phyloP scores from a whole-genome alignment of 352 stramenopile genomes.

The Phytopythium boreale region DNA sequence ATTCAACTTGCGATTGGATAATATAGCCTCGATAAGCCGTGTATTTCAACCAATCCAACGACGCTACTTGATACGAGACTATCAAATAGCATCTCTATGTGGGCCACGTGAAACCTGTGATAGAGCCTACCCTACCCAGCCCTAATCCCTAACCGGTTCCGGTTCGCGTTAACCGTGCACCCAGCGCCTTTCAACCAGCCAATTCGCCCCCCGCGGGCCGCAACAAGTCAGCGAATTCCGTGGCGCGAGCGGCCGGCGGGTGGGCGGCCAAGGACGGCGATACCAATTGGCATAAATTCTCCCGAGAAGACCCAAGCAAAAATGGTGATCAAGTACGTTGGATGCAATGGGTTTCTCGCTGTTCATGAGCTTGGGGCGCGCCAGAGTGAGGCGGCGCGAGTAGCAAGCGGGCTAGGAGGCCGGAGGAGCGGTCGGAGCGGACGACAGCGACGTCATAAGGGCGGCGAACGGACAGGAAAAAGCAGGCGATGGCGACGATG shows the following conservation, averaged over 20 bases:
- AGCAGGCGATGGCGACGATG: neutral
- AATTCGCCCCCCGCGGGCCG: constrained; percentile 38
- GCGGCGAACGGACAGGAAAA: neutral
- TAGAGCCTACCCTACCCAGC: neutral
- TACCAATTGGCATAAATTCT: constrained; percentile 87
- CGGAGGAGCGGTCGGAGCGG: too few relatives aligned
- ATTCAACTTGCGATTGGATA: neutral
- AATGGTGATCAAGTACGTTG: constrained; percentile 91
- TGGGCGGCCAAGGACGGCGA: constrained; percentile 16
- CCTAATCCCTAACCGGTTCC: neutral
- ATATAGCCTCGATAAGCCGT: neutral
- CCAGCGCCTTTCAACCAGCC: constrained; percentile 77
- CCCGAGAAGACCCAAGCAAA: constrained; percentile 87
- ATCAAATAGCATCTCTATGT: neutral
- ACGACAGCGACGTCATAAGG: neutral
- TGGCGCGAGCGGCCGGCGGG: constrained; percentile 24
- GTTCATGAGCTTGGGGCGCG: constrained; percentile 1
- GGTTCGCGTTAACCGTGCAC: constrained; percentile 13
- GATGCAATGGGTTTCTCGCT: neutral
- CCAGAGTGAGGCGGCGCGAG: neutral
- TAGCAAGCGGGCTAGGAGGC: neutral
- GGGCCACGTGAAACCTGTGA: neutral
- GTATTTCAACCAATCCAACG: neutral
- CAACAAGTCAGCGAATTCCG: constrained; percentile 28
- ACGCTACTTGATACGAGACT: neutral